Evolutionary conservation across 2,329 filamentous ascomycete genomes (phyloP).

Genomic region (Seiridium unicorne): DNA sequence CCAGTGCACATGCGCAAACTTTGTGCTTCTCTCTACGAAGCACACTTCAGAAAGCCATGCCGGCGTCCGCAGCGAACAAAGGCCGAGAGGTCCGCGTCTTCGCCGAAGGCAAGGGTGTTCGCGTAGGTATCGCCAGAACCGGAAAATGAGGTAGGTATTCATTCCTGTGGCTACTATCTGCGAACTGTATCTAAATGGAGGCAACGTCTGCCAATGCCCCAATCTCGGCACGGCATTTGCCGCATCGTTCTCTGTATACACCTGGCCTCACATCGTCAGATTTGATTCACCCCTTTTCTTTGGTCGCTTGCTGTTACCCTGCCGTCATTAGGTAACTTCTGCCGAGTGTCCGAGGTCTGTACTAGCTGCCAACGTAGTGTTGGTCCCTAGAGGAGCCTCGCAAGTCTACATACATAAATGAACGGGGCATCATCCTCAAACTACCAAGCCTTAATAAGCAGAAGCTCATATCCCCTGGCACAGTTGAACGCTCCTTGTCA

Average conservation of each 20-base stretch:
- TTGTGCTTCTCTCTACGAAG: not conserved
- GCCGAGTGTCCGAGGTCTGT: not conserved
- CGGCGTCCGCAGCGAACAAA: not conserved
- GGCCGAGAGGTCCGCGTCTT: no score
- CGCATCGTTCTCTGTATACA: not conserved
- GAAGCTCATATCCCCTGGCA: not conserved
- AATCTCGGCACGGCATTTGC: constrained; percentile 2
- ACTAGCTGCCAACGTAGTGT: not conserved
- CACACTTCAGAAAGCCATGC: not conserved
- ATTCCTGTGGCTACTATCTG: not conserved
- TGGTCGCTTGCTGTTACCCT: not conserved
- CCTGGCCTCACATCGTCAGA: not conserved
- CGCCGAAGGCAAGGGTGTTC: no score
- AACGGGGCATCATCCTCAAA: not conserved
- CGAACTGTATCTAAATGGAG: not conserved
- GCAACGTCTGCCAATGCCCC: not conserved
- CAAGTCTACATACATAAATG: constrained; percentile 9
- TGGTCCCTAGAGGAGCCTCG: not conserved
- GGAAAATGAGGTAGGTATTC: not conserved
- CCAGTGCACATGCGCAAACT: not conserved
- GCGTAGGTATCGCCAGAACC: not conserved
- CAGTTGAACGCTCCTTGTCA: not conserved
- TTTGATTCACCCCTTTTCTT: not conserved
- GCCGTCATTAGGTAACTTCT: not conserved
- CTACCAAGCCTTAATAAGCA: not conserved